Base-by-base conservation (phyloP, 1,284 basidiomycete species). In the Leccinum pallidistipes region DNA sequence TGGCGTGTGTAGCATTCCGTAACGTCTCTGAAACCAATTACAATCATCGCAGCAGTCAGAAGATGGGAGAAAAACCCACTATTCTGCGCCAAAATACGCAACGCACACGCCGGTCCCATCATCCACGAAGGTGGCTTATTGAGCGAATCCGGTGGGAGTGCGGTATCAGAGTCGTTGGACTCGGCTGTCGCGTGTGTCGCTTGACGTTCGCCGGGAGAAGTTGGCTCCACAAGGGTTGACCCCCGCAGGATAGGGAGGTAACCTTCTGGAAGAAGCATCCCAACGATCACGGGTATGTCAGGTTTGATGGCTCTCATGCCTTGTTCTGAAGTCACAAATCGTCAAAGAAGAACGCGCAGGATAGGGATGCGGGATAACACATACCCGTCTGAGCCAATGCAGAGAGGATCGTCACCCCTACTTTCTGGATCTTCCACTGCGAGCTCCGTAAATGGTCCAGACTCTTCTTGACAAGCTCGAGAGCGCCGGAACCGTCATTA, bases 201-300 rank as follows among this genome's bases (percentile, higher is more conserved):
- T 51, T 14, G 9, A 9, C 9, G n/a, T 34, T 24, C n/a, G 32
- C 31, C n/a, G 1, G 12, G n/a, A 12, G 12, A 54, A 21, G 31
- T 29, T 18, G 51, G 50, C 6, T 52, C 27, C 12, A 16, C 29
- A 16, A 3, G 3, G 10, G 29, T n/a, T 52, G 27, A n/a, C 14
- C 8, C 29, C 3, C 16, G 51, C 4, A 8, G 52, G 8, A 34
- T 21, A 18, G 18, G 52, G 18, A 38, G 21, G 24, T 65, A 69
- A 14, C 45, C 51, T 0, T 55, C 31, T 0, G 64, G 64, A 5
- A 73, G 61, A 45, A 70, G 68, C 62, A 70, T 69, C 29, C 54
- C 43, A 5, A 73, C 31, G 0, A 70, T 67, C 12, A 62, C 21
- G 3, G 16, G 3, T 24, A 73, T 50, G 12, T 16, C 43, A 5